These are phyloP conservation scores for Backusella westeae DNA, from an alignment of 192 early-diverging fungal genomes.

Conservation along the genomic window DNA sequence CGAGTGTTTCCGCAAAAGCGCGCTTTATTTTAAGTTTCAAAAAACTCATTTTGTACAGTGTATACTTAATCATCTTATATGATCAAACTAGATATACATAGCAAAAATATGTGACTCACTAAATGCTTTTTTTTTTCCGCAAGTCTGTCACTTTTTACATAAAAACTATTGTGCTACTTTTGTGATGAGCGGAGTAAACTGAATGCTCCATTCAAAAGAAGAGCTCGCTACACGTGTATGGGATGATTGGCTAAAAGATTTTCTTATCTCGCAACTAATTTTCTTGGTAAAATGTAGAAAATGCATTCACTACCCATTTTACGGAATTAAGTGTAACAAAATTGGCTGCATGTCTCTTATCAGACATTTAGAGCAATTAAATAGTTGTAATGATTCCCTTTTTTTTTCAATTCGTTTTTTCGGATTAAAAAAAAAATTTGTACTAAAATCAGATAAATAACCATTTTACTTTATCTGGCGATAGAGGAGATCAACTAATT, in stretches of 20 bases:
- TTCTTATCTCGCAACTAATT: neutral
- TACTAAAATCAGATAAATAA: neutral
- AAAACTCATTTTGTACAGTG: neutral
- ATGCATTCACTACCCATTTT: neutral
- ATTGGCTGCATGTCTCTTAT: neutral
- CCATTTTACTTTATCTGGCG: neutral
- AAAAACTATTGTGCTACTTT: neutral
- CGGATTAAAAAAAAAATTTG: neutral
- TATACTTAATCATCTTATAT: neutral
- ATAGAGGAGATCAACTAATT: neutral
- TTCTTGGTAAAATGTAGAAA: neutral
- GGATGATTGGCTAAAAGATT: neutral
- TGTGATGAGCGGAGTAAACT: neutral
- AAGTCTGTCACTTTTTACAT: neutral
- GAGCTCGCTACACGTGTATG: neutral
- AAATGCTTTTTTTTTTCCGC: neutral
- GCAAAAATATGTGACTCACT: neutral
- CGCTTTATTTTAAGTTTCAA: neutral
- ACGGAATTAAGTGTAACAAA: neutral
- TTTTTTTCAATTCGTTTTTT: neutral
- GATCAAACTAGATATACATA: neutral
- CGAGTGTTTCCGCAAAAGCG: neutral
- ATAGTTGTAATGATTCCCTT: neutral
- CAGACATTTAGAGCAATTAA: neutral
- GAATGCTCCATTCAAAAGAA: neutral